These are phyloP conservation scores for Talaromyces sp. DNA, from an alignment of 2,329 filamentous ascomycete species.

Conservation along the genomic window DNA sequence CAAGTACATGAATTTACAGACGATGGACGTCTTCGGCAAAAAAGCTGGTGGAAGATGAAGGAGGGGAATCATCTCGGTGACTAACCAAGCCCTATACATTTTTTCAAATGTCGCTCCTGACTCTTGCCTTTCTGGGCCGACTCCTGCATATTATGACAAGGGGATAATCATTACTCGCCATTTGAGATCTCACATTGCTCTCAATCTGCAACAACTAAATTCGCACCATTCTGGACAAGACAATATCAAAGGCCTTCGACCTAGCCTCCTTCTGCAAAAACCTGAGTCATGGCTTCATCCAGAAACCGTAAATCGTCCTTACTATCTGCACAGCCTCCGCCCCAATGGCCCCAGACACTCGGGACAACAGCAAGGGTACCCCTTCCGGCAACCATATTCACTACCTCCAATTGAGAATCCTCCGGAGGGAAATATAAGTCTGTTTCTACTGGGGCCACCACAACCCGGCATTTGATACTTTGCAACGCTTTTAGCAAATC, in stretches of 20 bases:
- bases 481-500: constrained; percentile 64
- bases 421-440: constrained; percentile 82
- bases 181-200: neutral
- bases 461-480: constrained; percentile 65
- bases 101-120: too few relatives aligned
- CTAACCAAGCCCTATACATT: too few relatives aligned
- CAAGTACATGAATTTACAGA: too few relatives aligned
- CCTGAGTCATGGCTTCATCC: constrained; percentile 56
- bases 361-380: constrained; percentile 55
- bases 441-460: constrained; percentile 68
- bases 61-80: neutral
- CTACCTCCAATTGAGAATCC: constrained; percentile 71
- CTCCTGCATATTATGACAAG: too few relatives aligned
- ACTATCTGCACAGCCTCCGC: constrained; percentile 67
- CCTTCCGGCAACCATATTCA: constrained; percentile 57
- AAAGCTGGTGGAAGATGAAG: neutral
- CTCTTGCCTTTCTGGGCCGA: too few relatives aligned
- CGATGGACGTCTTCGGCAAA: too few relatives aligned
- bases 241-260: too few relatives aligned
- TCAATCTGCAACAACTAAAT: neutral
- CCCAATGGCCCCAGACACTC: constrained; percentile 65
- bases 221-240: too few relatives aligned
- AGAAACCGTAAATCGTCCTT: constrained; percentile 69
- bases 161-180: too few relatives aligned
- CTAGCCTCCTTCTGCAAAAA: constrained; percentile 41